Conservation (phyloP, 805 yeast species). For the Cyberlindnera subsufficiens region DNA sequence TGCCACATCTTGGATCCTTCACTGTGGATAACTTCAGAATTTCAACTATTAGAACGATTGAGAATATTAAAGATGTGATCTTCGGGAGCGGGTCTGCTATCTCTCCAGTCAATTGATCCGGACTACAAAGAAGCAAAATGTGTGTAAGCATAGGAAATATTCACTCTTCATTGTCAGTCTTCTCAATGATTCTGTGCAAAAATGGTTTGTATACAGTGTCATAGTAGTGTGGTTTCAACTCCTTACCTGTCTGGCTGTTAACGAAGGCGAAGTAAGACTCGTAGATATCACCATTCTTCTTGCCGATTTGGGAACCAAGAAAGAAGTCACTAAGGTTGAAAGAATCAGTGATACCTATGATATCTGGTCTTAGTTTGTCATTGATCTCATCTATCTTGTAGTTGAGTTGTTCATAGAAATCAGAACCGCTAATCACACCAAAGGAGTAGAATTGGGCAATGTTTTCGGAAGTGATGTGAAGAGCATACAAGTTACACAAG, state of each 20-base stretch:
- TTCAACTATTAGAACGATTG: constrained; percentile 48
- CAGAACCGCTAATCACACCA: constrained; percentile 38
- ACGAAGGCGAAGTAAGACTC: constrained; percentile 68
- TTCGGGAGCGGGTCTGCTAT: constrained; percentile 13
- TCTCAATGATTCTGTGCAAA: constrained; percentile 13
- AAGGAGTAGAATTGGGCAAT: constrained; percentile 59
- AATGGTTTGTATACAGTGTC: constrained; percentile 17
- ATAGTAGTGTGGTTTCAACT: constrained; percentile 53
- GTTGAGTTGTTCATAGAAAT: constrained; percentile 28
- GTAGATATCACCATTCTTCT: constrained; percentile 75
- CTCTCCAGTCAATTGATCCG: constrained; percentile 8
- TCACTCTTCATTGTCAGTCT: constrained; percentile 17
- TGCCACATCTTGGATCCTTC: constrained; percentile 70
- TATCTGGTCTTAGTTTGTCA: constrained; percentile 56
- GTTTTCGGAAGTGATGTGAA: constrained; percentile 52
- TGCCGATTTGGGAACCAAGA: constrained; percentile 80
- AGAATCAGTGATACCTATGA: constrained; percentile 75
- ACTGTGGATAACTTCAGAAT: constrained; percentile 49
- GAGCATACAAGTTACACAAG: constrained; percentile 57
- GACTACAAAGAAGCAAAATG: neutral
- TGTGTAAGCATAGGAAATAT: neutral
- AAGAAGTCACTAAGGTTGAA: constrained; percentile 75
- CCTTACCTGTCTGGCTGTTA: constrained; percentile 30
- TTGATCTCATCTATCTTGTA: constrained; percentile 23
- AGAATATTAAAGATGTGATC: constrained; percentile 32